Percentiles rank a stretch among this genome's conserved stretches.
phyloP scores from a whole-genome alignment of 73 alveolate species.

The Loxodes magnus region DNA sequence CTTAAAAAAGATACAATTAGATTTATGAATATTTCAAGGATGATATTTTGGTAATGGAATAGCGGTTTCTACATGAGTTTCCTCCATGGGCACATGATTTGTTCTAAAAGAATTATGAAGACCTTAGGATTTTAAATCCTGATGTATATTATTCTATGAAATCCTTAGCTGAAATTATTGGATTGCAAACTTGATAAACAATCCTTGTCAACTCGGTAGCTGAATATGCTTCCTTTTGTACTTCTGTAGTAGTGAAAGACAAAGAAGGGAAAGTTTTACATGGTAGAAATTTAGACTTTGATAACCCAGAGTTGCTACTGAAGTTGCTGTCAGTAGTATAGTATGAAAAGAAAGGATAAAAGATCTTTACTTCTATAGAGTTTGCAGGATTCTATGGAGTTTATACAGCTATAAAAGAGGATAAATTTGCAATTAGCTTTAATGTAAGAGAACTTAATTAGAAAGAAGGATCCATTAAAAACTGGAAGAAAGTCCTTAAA shows the following conservation, averaged over 20 bases:
- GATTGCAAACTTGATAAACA: slow-evolving; percentile 17
- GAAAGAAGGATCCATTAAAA: no score
- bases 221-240: slow-evolving; percentile 24
- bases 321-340: slow-evolving; percentile 8
- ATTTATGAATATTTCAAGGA: no score
- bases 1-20: no score
- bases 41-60: no score
- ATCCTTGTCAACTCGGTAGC: slow-evolving; percentile 20
- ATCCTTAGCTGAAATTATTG: slow-evolving; percentile 16
- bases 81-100: no score
- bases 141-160: slow-evolving; percentile 25
- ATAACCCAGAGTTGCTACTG: slow-evolving; percentile 8
- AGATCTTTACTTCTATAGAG: slow-evolving; percentile 18
- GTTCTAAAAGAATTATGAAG: no score
- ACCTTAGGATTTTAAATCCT: no score
- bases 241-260: slow-evolving; percentile 27
- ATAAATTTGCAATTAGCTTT: neutral
- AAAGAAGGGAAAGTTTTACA: slow-evolving; percentile 23
- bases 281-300: slow-evolving; percentile 34
- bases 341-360: slow-evolving; percentile 13
- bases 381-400: slow-evolving; percentile 29
- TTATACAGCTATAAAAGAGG: slow-evolving; percentile 12
- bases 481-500: no score
- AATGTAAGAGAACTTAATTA: no score
- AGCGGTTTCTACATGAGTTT: no score